A percentile compares a stretch with the other conserved stretches of the same genome.
These are phyloP conservation scores for Arthrobotrys megalospora DNA, from an alignment of 2,329 filamentous ascomycete genomes.

Conservation along the genomic window DNA sequence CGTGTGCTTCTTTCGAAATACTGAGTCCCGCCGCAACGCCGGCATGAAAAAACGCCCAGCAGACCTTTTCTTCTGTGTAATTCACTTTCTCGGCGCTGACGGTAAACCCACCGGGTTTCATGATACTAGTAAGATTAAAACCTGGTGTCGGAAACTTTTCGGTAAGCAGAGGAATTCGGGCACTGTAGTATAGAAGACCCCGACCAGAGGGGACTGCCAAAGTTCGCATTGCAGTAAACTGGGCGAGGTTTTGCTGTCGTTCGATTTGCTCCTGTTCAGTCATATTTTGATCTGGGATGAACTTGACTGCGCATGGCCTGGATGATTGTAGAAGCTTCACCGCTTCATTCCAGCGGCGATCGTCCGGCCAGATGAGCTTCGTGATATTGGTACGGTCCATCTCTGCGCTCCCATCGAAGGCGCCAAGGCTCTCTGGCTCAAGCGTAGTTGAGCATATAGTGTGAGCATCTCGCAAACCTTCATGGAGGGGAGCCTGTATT, in stretches of 20 bases:
- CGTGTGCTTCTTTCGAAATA: slow-evolving; percentile 89
- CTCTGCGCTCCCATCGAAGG: slow-evolving; percentile 84
- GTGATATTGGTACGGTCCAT: slow-evolving; percentile 87
- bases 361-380: slow-evolving; percentile 88
- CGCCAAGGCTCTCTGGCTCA: slow-evolving; percentile 71
- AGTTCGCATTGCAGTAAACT: slow-evolving; percentile 87
- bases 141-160: slow-evolving; percentile 91
- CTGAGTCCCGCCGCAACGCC: slow-evolving; percentile 93
- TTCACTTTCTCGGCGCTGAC: slow-evolving; percentile 90
- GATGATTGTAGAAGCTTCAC: slow-evolving; percentile 87
- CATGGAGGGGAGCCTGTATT: slow-evolving; percentile 74
- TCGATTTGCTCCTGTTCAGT: slow-evolving; percentile 89
- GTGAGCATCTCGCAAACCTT: slow-evolving; percentile 80
- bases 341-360: slow-evolving; percentile 89
- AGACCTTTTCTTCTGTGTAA: slow-evolving; percentile 95
- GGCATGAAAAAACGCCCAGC: slow-evolving; percentile 98
- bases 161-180: slow-evolving; percentile 88
- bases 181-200: slow-evolving; percentile 88
- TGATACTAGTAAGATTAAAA: slow-evolving; percentile 91
- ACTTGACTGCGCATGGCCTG: slow-evolving; percentile 82
- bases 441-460: slow-evolving; percentile 76
- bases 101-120: slow-evolving; percentile 91
- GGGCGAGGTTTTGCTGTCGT: slow-evolving; percentile 90
- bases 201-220: slow-evolving; percentile 89
- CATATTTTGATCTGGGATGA: slow-evolving; percentile 81